phyloP scores from a whole-genome alignment of 495 filamentous ascomycete genomes.

The Penicillium pancosmium region DNA sequence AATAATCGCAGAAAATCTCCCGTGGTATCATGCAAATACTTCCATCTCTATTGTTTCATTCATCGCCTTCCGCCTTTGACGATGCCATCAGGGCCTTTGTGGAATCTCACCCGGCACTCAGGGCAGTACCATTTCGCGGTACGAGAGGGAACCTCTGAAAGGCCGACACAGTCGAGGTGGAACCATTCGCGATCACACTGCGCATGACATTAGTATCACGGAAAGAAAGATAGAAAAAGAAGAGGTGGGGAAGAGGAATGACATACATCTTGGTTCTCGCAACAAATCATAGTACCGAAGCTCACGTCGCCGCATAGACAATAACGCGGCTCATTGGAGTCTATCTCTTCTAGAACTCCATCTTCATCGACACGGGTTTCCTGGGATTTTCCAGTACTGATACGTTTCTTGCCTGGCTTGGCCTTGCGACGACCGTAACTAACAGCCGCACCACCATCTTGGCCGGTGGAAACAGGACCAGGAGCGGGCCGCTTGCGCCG shows the following conservation, averaged over 20 bases:
- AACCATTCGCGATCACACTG: conserved; percentile 86
- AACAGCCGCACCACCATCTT: conserved; percentile 72
- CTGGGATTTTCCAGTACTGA: conserved; percentile 40
- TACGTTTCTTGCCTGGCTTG: conserved; percentile 64
- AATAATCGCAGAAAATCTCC: conserved; percentile 7
- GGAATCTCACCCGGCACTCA: conserved; percentile 71
- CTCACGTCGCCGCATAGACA: conserved; percentile 91
- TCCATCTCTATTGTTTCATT: conserved; percentile 14
- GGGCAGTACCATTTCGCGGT: conserved; percentile 96
- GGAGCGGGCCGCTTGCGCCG: conserved; percentile 74
- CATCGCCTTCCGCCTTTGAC: conserved; percentile 40
- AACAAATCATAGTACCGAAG: conserved; percentile 93
- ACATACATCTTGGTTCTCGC: conserved; percentile 88
- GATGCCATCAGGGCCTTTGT: conserved; percentile 52
- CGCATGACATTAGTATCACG: conserved; percentile 25
- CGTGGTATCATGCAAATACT: conserved; percentile 37
- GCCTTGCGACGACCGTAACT: conserved; percentile 80
- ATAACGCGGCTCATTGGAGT: conserved; percentile 85
- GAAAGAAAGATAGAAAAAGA: conserved; percentile 8
- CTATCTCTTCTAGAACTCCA: conserved; percentile 69
- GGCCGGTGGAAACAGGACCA: conserved; percentile 67
- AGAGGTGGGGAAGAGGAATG: conserved; percentile 13
- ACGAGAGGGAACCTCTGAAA: conserved; percentile 72
- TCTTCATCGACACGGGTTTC: conserved; percentile 51
- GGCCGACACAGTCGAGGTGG: conserved; percentile 84